Percentiles rank a stretch among this genome's conserved stretches.
These are phyloP conservation scores for Beauveria caledonica DNA, from an alignment of 2,329 filamentous ascomycete genomes.

Conservation along the genomic window DNA sequence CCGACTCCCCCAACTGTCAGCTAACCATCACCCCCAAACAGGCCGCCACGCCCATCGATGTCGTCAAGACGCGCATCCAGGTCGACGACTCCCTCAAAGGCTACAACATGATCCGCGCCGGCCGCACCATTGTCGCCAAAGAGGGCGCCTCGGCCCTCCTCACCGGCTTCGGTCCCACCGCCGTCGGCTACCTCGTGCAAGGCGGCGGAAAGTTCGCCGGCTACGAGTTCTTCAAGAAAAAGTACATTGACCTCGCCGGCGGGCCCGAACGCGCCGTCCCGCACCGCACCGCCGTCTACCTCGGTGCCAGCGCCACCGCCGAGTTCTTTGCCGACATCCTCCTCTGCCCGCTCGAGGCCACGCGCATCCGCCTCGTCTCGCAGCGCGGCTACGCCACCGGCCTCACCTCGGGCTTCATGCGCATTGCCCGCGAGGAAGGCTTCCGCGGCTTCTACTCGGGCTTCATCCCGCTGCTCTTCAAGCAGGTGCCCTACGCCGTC, in stretches of 20 bases:
- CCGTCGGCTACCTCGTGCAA: constrained; percentile 82
- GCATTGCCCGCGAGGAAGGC: constrained; percentile 69
- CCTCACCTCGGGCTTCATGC: constrained; percentile 61
- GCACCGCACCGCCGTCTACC: constrained; percentile 55
- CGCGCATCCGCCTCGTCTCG: constrained; percentile 68
- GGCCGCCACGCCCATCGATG: constrained; percentile 50
- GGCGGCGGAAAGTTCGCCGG: constrained; percentile 87
- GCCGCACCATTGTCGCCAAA: constrained; percentile 66
- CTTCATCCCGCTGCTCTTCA: constrained; percentile 78
- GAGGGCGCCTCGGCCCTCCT: constrained; percentile 74
- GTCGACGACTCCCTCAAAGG: constrained; percentile 82
- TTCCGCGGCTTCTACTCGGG: constrained; percentile 81
- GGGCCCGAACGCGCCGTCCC: constrained; percentile 36
- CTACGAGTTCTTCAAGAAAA: constrained; percentile 92
- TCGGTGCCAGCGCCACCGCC: constrained; percentile 59
- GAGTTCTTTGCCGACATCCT: constrained; percentile 71
- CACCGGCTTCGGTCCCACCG: constrained; percentile 78
- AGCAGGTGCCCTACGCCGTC: constrained; percentile 90
- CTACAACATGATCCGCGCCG: constrained; percentile 71
- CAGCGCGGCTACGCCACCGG: constrained; percentile 70
- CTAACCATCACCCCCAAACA: constrained; percentile 15
- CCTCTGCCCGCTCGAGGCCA: constrained; percentile 86
- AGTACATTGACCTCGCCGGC: constrained; percentile 63
- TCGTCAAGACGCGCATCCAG: constrained; percentile 88
- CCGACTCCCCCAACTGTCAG: not conserved